Percentiles rank a stretch among this genome's conserved stretches.
These are phyloP conservation scores for Tetradesmus lagerheimii DNA, from an alignment of 139 green algal species.

Conservation along the genomic window DNA sequence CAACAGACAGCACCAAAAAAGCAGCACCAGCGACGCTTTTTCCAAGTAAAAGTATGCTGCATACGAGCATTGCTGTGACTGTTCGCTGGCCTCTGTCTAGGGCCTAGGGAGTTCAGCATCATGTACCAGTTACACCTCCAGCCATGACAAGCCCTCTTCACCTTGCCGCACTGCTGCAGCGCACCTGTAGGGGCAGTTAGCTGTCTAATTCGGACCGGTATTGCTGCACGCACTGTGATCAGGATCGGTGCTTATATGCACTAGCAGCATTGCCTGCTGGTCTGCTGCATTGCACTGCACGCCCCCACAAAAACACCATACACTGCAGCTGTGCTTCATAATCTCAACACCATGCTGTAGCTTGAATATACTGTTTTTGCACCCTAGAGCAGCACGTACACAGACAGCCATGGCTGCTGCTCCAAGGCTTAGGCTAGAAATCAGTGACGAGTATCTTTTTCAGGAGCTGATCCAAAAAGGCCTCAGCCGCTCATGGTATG, in stretches of 20 bases:
- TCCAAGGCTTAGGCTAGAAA: background rate
- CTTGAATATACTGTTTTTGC: background rate
- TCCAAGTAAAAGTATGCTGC: background rate
- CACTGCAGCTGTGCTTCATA: too few relatives aligned
- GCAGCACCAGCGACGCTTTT: background rate
- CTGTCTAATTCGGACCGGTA: background rate
- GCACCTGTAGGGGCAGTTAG: background rate
- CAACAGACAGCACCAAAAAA: background rate
- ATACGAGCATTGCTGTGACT: background rate
- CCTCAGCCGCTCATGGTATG: background rate
- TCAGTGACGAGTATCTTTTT: background rate
- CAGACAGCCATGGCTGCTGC: background rate
- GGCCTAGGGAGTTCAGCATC: background rate
- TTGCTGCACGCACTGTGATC: background rate
- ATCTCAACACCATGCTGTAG: too few relatives aligned
- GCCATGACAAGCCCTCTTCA: background rate
- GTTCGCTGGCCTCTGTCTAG: background rate
- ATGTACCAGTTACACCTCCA: background rate
- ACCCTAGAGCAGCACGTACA: background rate
- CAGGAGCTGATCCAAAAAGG: background rate
- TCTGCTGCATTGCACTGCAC: background rate
- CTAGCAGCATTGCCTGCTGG: background rate
- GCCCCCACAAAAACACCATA: too few relatives aligned
- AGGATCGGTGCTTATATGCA: background rate
- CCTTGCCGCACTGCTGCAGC: background rate